Base-by-base conservation (phyloP, 441 rosid genomes). In the Theobroma grandiflorum region DNA sequence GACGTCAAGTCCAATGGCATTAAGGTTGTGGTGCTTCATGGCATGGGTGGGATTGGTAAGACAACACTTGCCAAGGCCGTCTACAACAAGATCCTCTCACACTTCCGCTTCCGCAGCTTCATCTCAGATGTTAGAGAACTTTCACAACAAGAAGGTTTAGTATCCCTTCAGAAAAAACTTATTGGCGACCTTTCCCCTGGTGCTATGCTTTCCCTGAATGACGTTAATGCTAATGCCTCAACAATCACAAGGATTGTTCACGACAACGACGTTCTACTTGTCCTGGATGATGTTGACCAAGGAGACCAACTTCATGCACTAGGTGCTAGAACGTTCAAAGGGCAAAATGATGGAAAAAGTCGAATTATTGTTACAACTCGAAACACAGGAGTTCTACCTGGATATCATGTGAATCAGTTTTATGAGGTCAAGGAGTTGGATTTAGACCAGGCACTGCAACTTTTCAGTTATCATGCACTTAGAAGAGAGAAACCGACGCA, bases 41-140 rank as follows among this genome's bases (percentile, higher is more conserved):
- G 97, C 63, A 85, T 90, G 85, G 92, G 93, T 10, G 97, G 93
- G 70, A 78, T 88, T 73, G 94, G 97, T 26, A 93, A 93, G 84
- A 87, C 97, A 0, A 88, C 95, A 2, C 87, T 93, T 79, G 87
- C 91, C 18, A 88, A 85, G 80, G 88, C 89, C 40, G 71, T 87
- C 2, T 91, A 81, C 45, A 93, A 90, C 75, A 87, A 85, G 79
- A 68, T 93, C 0, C 52, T 18, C 3, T 33, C 16, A 18, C 72
- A 77, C 45, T 93, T 89, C 35, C 18, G 73, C 38, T 26, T n/a
- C 2, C 82, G 88, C 50, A 81, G 85, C 68, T 91, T 91, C 78
- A 80, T 91, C 57, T 62, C 86, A 38, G 82, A 85, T 52, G 82
- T 93, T 9, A 78, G 90, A 76, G 97, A 89, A 79, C 77, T 14